Conservation (phyloP, 768 basidiomycete species). For the Auriscalpium microsporum region DNA sequence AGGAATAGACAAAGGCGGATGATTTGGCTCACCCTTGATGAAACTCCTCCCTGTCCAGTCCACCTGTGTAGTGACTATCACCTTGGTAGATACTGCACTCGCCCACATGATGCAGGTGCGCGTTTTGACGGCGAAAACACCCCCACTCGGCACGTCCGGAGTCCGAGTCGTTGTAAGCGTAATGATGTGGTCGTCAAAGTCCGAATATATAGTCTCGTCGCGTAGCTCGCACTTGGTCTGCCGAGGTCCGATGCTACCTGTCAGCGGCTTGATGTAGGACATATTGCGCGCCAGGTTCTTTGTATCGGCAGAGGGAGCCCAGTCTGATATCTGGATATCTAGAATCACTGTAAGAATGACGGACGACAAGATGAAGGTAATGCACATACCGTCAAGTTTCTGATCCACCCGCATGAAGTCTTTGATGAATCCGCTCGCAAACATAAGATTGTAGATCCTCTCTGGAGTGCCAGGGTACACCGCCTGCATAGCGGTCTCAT, state of each 20-base stretch:
- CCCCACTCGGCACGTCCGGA: conserved; percentile 91
- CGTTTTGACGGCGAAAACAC: conserved; percentile 91
- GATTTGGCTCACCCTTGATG: conserved; percentile 64
- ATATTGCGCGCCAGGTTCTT: conserved; percentile 78
- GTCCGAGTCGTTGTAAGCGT: conserved; percentile 87
- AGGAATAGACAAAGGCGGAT: background rate
- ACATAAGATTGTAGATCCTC: conserved; percentile 92
- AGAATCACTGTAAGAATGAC: background rate
- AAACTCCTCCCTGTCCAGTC: conserved; percentile 97
- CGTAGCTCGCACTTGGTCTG: conserved; percentile 93
- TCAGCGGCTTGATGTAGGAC: conserved; percentile 94
- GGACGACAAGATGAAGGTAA: background rate
- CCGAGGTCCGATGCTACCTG: conserved; percentile 82
- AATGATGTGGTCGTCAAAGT: conserved; percentile 76
- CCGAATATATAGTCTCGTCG: conserved; percentile 73
- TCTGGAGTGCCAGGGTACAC: conserved; percentile 88
- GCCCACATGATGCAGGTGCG: conserved; percentile 95
- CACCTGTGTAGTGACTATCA: conserved; percentile 84
- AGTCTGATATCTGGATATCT: conserved; percentile 97
- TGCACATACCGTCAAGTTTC: conserved; percentile 68
- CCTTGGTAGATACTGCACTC: conserved; percentile 60
- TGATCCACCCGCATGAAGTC: conserved; percentile 88
- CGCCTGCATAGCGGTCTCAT: conserved; percentile 68
- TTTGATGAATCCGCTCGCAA: conserved; percentile 91
- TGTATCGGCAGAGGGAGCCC: conserved; percentile 63